Evolutionary conservation across 352 stramenopile genomes (phyloP), one percentile per base, ranked within the genome.

Genomic region (Globisporangium abappressorium): DNA sequence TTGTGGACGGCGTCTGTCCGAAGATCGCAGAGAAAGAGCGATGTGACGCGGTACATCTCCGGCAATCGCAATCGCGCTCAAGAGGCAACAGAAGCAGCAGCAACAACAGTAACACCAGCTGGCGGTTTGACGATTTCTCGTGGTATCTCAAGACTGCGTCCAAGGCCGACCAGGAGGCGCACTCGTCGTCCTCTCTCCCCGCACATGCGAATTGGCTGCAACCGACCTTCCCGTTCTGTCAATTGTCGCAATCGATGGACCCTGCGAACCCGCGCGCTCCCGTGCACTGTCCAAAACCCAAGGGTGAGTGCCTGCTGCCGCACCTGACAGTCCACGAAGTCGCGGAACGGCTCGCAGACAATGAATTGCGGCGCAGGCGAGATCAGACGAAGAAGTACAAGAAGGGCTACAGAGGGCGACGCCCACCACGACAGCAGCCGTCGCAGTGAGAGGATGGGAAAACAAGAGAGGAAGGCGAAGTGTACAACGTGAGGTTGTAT

Each of bases 291-390:
- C 54, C 67, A 1, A 80, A 86, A 20, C 63, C 70, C 8, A 64
- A 41, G 11, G 76, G 67, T 33, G 28, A 68, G 22, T 92, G 84
- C 49, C 12, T 57, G 3, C 36, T 85, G 6, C 79, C 77, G 9
- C 84, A 92, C 47, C 64, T 83, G 2, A 82, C 79, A 7, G 61
- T 89, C 0, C 74, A 89, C 24, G 75, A 85, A 6, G 73, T 92
- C 28, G 72, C 82, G 0, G 79, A 90, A 34, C 79, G 77, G 8
- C 63, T 92, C 5, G 82, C 82, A 1, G 76, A 92, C 46, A 66
- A 69, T 2, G 53, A 71, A 12, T 51, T 87, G 12, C 77, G 77
- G 1, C 57, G 65, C 22, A 70, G 70, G n/a, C 68, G 77, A 49
- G 47, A 38, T 5, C 78, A 78, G 28, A 72, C 74, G 14, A 69